Conservation (phyloP, 192 early-diverging fungal genomes). For the Coemansia sp. region DNA sequence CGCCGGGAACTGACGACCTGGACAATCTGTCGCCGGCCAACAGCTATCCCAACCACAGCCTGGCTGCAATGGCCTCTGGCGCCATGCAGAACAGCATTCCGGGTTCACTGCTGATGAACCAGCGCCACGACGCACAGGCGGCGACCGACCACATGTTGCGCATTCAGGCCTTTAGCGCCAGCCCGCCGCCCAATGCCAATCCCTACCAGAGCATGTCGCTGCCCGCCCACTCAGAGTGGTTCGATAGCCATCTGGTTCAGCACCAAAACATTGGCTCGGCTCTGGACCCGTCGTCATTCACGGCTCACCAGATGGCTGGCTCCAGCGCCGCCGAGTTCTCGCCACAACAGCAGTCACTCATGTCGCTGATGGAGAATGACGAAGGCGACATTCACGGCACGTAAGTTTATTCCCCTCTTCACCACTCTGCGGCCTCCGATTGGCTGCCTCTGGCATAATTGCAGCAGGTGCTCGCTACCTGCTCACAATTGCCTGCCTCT, state of each 20-base stretch:
- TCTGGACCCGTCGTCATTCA: conserved; percentile 52
- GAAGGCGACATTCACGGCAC: conserved; percentile 38
- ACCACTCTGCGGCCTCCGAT: neutral
- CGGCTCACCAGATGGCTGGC: conserved; percentile 32
- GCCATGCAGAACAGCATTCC: conserved; percentile 48
- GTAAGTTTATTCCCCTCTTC: conserved; percentile 29
- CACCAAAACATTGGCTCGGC: conserved; percentile 56
- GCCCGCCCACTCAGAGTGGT: conserved; percentile 54
- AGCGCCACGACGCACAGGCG: conserved; percentile 18
- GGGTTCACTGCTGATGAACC: conserved; percentile 30
- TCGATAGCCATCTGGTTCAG: conserved; percentile 51
- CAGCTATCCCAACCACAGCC: conserved; percentile 40
- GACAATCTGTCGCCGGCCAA: conserved; percentile 35
- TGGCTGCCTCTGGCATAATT: conserved; percentile 2
- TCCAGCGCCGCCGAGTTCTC: conserved; percentile 44
- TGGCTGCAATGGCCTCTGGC: conserved; percentile 40
- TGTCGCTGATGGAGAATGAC: conserved; percentile 48
- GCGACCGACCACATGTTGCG: conserved; percentile 39
- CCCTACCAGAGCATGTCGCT: conserved; percentile 63
- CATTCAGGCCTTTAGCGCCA: conserved; percentile 40
- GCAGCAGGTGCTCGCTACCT: conserved; percentile 1
- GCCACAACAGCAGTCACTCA: conserved; percentile 46
- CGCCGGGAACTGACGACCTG: conserved; percentile 37
- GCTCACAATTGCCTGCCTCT: conserved; percentile 1
- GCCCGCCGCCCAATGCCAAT: conserved; percentile 28